Evolutionary conservation across 1,284 basidiomycete genomes (phyloP).

Genomic region (Vanrija sp.): DNA sequence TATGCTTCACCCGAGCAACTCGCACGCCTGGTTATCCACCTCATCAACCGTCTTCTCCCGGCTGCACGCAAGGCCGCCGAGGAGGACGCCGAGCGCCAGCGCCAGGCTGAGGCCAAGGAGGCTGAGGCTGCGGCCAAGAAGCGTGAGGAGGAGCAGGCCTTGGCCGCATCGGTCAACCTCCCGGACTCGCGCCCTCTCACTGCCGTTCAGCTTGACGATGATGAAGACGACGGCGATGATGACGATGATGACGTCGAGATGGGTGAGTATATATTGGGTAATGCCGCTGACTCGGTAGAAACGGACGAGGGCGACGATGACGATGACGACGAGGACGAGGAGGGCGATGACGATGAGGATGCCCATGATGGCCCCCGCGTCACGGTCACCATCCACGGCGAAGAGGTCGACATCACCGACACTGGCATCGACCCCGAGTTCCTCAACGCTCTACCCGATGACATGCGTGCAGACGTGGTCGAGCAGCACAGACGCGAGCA

Average conservation of each 20-base stretch:
- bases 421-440: conserved; percentile 98
- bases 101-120: conserved; percentile 34
- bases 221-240: conserved; percentile 44
- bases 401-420: conserved; percentile 95
- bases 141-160: conserved; percentile 14
- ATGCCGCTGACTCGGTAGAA: too few relatives aligned
- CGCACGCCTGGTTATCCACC: conserved; percentile 66
- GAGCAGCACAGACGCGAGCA: conserved; percentile 91
- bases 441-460: conserved; percentile 94
- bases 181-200: conserved; percentile 59
- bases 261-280: neutral
- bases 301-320: neutral
- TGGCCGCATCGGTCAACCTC: conserved; percentile 22
- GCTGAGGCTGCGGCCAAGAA: conserved; percentile 18
- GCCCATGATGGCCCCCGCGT: conserved; percentile 57
- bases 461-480: conserved; percentile 97
- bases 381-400: conserved; percentile 84
- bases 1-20: conserved; percentile 72
- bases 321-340: conserved; percentile 6
- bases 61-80: conserved; percentile 57
- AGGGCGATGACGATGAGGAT: conserved; percentile 16
- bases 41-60: conserved; percentile 75
- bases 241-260: conserved; percentile 33
- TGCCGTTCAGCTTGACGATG: conserved; percentile 12
- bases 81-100: conserved; percentile 42